Conservation (phyloP, 768 basidiomycete species). For the Panus rudis region DNA sequence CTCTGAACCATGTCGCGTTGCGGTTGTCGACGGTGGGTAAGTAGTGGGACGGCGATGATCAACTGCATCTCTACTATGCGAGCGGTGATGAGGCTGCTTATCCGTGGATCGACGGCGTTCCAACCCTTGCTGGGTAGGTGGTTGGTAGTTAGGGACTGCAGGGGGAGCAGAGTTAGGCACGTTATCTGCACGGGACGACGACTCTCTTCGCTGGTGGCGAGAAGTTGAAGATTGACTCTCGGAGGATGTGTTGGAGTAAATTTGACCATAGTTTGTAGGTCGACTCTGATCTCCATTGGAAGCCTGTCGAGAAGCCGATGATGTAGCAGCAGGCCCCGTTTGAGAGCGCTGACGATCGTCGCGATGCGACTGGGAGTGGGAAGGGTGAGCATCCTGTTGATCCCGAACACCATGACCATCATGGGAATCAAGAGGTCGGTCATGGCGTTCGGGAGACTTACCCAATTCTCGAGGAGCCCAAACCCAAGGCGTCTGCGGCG, state of each 20-base stretch:
- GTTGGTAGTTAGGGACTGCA: too few relatives aligned
- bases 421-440: constrained; percentile 1
- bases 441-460: constrained; percentile 13
- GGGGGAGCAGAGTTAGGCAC: constrained; percentile 2
- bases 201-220: too few relatives aligned
- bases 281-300: too few relatives aligned
- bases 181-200: too few relatives aligned
- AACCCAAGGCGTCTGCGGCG: constrained; percentile 61
- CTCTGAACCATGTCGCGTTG: constrained; percentile 12
- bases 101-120: not conserved
- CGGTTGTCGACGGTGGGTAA: too few relatives aligned
- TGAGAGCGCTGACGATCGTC: not conserved
- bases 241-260: too few relatives aligned
- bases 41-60: too few relatives aligned
- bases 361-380: not conserved
- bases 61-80: constrained; percentile 1
- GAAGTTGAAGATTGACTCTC: too few relatives aligned
- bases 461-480: constrained; percentile 40
- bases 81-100: not conserved
- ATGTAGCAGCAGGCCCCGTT: too few relatives aligned
- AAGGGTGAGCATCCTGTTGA: constrained; percentile 1
- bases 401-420: constrained; percentile 2
- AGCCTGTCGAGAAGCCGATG: too few relatives aligned
- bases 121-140: too few relatives aligned
- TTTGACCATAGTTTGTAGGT: too few relatives aligned